These are phyloP conservation scores for Melanopsichium pennsylvanicum DNA, from an alignment of 1,284 basidiomycete genomes.

Conservation along the genomic window DNA sequence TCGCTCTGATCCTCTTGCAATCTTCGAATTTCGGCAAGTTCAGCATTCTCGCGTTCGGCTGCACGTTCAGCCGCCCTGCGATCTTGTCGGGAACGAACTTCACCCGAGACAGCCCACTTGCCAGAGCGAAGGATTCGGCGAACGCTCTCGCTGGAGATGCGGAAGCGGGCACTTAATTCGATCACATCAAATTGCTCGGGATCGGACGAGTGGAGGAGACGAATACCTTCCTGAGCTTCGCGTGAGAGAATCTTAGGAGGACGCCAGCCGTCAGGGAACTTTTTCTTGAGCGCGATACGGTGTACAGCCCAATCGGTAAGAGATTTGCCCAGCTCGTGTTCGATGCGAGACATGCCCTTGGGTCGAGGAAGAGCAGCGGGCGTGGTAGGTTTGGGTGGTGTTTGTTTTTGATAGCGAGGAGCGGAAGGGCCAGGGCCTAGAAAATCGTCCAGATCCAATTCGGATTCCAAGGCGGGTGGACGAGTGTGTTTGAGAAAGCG, in stretches of 20 bases:
- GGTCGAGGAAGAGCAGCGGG: conserved; percentile 29
- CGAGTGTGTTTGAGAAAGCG: conserved; percentile 39
- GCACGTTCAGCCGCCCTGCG: conserved; percentile 32
- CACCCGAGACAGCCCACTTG: conserved; percentile 32
- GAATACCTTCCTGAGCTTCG: conserved; percentile 61
- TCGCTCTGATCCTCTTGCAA: conserved; percentile 29
- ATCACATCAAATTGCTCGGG: conserved; percentile 52
- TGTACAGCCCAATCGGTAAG: conserved; percentile 56
- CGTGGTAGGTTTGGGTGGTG: conserved; percentile 3
- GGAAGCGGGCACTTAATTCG: conserved; percentile 52
- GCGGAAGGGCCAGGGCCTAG: conserved; percentile 42
- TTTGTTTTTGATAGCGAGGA: conserved; percentile 16
- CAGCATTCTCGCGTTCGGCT: conserved; percentile 25
- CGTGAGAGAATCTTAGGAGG: conserved; percentile 59
- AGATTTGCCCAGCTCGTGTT: conserved; percentile 49
- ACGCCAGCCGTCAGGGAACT: conserved; percentile 61
- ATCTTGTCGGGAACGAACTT: conserved; percentile 33
- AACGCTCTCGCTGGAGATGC: conserved; percentile 56
- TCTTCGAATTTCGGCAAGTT: conserved; percentile 31
- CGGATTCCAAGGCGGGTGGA: conserved; percentile 21
- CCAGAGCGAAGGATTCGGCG: conserved; percentile 55
- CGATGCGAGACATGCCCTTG: conserved; percentile 55
- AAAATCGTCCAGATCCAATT: conserved; percentile 48
- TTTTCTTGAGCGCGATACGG: conserved; percentile 50
- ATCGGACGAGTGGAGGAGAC: conserved; percentile 54